Base-by-base conservation (phyloP, 306 rosid species). In the Adenanthera pavonina region DNA sequence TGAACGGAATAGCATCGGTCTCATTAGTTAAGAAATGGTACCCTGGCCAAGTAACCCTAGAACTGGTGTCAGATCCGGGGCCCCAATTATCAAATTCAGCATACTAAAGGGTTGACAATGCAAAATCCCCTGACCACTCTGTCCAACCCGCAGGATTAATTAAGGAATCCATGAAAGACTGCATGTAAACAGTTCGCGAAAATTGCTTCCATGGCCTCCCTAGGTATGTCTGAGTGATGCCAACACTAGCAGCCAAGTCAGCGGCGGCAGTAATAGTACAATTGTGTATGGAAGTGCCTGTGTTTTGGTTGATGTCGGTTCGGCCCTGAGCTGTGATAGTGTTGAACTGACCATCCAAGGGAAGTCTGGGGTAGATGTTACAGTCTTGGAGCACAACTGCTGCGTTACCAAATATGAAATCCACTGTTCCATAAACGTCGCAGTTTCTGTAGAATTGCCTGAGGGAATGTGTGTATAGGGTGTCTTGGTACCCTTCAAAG, bases 401-500 rank as follows among this genome's bases (percentile, higher is more conserved):
- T 10, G 88, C 91, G 11, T 89, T 85, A 33, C 92, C 92, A 25
- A 87, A 89, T 65, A 87, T 85, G 85, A 87, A 87, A 35, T 89
- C 92, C 12, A 89, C 79, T 0, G 91, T 87, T 11, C 92, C 91
- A 15, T 85, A 87, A 30, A 89, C 77, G 81, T 87, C 85, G 62
- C 91, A 89, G 68, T 87, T 79, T 54, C 30, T 25, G 30, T 25
- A 25, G 30, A 25, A 25, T 25, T 25, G 30, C 84, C 91, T 82
- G 0, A 83, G 80, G 8, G 91, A 89, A 73, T 89, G 88, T 0
- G 84, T 60, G 76, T 89, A 85, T 30, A 89, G 59, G 0, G 92
- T 87, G 88, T 89, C 91, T 82, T 87, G 89, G 80, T 87, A 78
- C 49, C 92, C 91, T 77, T 87, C 89, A 11, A 89, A 85, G 83